Conservation (phyloP, 1,284 basidiomycete species). For the Wolfiporia cocos region DNA sequence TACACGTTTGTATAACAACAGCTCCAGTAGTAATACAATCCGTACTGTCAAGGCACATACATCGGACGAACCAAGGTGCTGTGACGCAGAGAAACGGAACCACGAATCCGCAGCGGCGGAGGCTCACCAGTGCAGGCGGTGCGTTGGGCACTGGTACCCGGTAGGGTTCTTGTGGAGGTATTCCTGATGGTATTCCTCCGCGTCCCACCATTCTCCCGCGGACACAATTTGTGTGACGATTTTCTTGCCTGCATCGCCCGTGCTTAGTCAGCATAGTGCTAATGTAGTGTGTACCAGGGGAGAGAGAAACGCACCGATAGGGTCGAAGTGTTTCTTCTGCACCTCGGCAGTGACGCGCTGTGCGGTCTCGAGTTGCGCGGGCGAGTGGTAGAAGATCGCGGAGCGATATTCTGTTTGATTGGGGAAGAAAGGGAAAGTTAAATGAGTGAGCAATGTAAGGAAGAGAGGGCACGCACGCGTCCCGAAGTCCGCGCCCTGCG, state of each 20-base stretch:
- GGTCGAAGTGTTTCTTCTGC: constrained; percentile 78
- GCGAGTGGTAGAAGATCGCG: constrained; percentile 80
- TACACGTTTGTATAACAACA: too few relatives aligned
- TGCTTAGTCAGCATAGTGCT: background rate
- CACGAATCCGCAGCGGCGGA: too few relatives aligned
- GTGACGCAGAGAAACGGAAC: too few relatives aligned
- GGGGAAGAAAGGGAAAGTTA: constrained; percentile 1
- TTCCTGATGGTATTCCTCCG: constrained; percentile 83
- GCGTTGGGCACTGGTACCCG: constrained; percentile 55
- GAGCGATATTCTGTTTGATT: constrained; percentile 83
- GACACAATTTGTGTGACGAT: constrained; percentile 75
- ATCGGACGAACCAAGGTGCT: too few relatives aligned
- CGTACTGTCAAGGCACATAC: too few relatives aligned
- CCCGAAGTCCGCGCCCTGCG: constrained; percentile 74
- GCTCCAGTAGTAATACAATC: too few relatives aligned
- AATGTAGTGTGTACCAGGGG: constrained; percentile 20
- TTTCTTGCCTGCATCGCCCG: constrained; percentile 35
- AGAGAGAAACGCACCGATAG: constrained; percentile 37
- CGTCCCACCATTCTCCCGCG: constrained; percentile 74
- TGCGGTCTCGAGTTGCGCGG: constrained; percentile 74
- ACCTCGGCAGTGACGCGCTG: constrained; percentile 80
- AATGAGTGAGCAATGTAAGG: background rate
- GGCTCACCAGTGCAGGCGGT: constrained; percentile 43
- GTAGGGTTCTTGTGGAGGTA: constrained; percentile 68
- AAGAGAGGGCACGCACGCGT: constrained; percentile 51